Conservation (phyloP, 1,284 basidiomycete genomes). For the Rhodotorula sp. region DNA sequence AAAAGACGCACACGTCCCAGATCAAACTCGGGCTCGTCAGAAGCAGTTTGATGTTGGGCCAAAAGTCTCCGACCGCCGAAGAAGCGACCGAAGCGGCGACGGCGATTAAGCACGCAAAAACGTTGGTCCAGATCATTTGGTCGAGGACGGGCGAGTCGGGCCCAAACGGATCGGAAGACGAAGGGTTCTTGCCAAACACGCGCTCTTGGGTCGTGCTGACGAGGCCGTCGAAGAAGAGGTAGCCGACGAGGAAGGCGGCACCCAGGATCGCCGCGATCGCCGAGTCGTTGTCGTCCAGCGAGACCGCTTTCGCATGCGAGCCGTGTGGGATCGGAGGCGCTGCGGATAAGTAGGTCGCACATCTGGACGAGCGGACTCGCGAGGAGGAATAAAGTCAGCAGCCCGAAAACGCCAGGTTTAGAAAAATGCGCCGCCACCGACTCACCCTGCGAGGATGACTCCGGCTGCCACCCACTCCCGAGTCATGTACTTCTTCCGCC, state of each 20-base stretch:
- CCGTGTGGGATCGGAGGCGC: constrained; percentile 25
- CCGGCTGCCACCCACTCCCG: constrained; percentile 42
- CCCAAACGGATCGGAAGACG: constrained; percentile 38
- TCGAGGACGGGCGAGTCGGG: constrained; percentile 40
- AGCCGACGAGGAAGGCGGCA: constrained; percentile 29
- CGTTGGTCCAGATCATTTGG: constrained; percentile 41
- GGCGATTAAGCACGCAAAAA: constrained; percentile 37
- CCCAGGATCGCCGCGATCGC: constrained; percentile 17
- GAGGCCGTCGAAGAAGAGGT: constrained; percentile 45
- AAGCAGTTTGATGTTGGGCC: constrained; percentile 30
- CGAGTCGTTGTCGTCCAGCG: background rate
- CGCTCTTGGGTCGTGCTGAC: constrained; percentile 43
- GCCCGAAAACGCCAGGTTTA: no score
- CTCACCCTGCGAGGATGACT: constrained; percentile 40
- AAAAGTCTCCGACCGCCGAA: constrained; percentile 29
- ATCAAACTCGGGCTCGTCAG: constrained; percentile 15
- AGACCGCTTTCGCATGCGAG: constrained; percentile 6
- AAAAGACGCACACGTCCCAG: constrained; percentile 39
- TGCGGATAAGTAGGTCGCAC: constrained; percentile 42
- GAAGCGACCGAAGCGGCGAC: constrained; percentile 23
- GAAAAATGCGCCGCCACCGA: background rate
- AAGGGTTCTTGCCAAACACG: constrained; percentile 42
- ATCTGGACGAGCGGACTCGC: constrained; percentile 8
- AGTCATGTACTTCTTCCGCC: constrained; percentile 37
- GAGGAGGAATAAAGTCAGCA: no score